Evolutionary conservation across 1,284 basidiomycete genomes (phyloP), one percentile per base, ranked within the genome.

Genomic region (Schizophyllum commune): DNA sequence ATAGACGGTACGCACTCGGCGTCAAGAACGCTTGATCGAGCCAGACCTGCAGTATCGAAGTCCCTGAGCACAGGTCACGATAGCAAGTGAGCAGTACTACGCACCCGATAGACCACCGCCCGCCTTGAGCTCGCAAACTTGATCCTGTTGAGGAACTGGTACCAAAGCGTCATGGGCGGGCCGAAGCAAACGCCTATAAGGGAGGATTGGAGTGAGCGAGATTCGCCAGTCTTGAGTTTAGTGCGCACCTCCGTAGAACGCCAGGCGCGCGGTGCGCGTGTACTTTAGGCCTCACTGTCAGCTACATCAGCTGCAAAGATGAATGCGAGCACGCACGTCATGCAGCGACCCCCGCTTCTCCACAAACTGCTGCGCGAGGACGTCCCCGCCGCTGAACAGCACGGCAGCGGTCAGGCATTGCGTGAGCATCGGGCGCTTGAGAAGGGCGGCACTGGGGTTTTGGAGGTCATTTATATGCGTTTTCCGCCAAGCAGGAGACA

Each of bases 341-440:
- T 92, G 89, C 3, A 84, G 70, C 62, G 69, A 75, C 15, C 88
- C 86, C 68, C 76, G 82, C 63, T 77, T 77, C 69, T 94, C 93
- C 32, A 94, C 82, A 0, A 77, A 85, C 70, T 94, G 89, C 72
- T 94, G 92, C 0, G 92, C 91, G 51, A 94, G 80, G 0, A 91
- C 68, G 70, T 95, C 93, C 19, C 91, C 92, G 9, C 83, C 75
- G 55, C 87, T 85, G 67, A 92, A 93, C n/a, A 93, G 74, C 55
- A 86, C 69, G 1, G 81, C 85, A 0, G 88, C 86, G 0, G 89
- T 89, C 0, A 74, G 73, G 63, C 84, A 88, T 67, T 89, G 87
- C 4, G 84, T 75, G 17, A 83, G 58, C 75, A 89, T 77, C 0
- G 89, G 89, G 17, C 83, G 77, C 20, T 83, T 81, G 58, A 87